A percentile compares a stretch with the other conserved stretches of the same genome.
Conservation (phyloP, 495 filamentous ascomycete species). For the Pyrenopolyporus hunteri region DNA sequence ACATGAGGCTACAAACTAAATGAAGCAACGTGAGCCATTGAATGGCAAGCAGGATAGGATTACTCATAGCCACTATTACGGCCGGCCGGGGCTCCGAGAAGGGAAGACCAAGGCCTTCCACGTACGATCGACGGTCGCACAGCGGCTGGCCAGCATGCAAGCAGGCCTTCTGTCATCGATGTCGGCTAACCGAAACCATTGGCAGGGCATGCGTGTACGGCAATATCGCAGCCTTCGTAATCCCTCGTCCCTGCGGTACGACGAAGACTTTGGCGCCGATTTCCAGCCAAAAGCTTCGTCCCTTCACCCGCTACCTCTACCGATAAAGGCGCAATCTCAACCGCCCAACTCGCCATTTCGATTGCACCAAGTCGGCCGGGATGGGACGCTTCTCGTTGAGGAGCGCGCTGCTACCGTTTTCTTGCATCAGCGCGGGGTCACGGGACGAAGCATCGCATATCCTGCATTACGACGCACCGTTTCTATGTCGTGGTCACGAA, state of each 20-base stretch:
- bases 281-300: conserved; percentile 25
- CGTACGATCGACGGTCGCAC: conserved; percentile 32
- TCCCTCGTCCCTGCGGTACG: conserved; percentile 14
- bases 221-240: conserved; percentile 4
- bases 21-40: conserved; percentile 14
- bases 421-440: conserved; percentile 27
- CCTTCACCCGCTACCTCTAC: conserved; percentile 24
- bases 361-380: conserved; percentile 4
- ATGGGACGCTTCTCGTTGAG: not conserved
- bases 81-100: conserved; percentile 25
- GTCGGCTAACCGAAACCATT: conserved; percentile 3
- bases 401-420: not conserved
- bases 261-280: conserved; percentile 4
- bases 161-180: conserved; percentile 9
- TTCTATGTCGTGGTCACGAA: conserved; percentile 27
- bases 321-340: not conserved
- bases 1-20: conserved; percentile 32
- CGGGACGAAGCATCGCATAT: conserved; percentile 31
- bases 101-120: conserved; percentile 12
- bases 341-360: not conserved
- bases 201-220: conserved; percentile 5
- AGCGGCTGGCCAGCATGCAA: conserved; percentile 16
- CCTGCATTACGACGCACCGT: conserved; percentile 30
- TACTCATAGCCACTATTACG: conserved; percentile 10
- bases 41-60: conserved; percentile 19